Evolutionary conservation across 2,329 filamentous ascomycete species (phyloP).

Genomic region (Xylaria sp.): DNA sequence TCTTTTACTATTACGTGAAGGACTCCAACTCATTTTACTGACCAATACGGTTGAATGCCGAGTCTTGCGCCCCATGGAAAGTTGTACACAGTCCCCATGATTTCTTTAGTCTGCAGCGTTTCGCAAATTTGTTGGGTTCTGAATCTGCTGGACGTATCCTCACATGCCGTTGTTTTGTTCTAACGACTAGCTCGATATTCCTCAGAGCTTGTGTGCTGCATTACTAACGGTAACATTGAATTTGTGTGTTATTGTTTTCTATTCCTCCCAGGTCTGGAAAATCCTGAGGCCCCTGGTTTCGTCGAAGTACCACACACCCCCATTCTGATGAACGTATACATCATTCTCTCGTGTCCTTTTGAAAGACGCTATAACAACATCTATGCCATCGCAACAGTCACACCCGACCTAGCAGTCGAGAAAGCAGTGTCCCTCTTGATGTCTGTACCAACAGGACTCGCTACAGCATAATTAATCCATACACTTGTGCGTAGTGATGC

Average conservation of each 20-base stretch:
- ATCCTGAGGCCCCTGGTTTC: slow-evolving; percentile 31
- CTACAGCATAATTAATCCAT: background rate
- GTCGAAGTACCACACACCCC: slow-evolving; percentile 20
- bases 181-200: slow-evolving; percentile 60
- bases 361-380: slow-evolving; percentile 17
- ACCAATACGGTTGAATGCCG: no score
- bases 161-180: slow-evolving; percentile 54
- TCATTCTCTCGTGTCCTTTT: slow-evolving; percentile 4
- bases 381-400: slow-evolving; percentile 16
- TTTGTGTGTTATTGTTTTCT: slow-evolving; percentile 54
- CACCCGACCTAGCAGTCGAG: slow-evolving; percentile 15
- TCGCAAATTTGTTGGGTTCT: slow-evolving; percentile 9
- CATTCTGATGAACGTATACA: background rate
- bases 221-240: slow-evolving; percentile 50
- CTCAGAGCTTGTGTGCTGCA: slow-evolving; percentile 48
- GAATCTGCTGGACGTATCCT: slow-evolving; percentile 50
- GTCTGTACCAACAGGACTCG: slow-evolving; percentile 13
- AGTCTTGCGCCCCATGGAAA: no score
- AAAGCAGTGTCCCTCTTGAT: background rate
- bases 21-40: no score
- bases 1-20: no score
- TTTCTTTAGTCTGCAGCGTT: background rate
- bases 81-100: no score
- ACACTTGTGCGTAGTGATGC: slow-evolving; percentile 5
- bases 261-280: slow-evolving; percentile 63